Base-by-base conservation (phyloP, 768 basidiomycete species). In the Hypsizygus marmoreus region DNA sequence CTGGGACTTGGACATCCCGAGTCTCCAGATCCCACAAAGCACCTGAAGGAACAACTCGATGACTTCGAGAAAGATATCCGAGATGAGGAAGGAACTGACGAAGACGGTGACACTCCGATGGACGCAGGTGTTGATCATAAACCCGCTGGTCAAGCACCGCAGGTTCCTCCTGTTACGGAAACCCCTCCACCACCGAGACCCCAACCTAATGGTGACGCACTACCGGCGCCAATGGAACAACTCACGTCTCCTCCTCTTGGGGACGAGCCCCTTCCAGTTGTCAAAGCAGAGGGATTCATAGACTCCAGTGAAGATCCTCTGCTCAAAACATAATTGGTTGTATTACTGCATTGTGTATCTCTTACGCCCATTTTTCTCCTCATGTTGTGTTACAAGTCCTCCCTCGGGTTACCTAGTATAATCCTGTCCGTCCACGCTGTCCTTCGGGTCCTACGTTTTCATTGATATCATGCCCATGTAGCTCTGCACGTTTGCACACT, bases 261-360 rank as follows among this genome's bases (percentile, higher is more conserved):
- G 22, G 83, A 86, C 51, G 74, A 68, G 43, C 74, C 75, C 22
- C 70, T 75, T 49, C 70, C 79, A 4, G 77, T 74, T 9, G 68
- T 76, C n/a, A 71, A 75, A 58, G 75, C 68, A 23, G 86, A 88
- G 57, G 84, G 82, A n/a, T 69, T 86, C 28, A 66, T 82, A 63
- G 82, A 87, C 58, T 64, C 69, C 45, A 84, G 79, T 60, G 84
- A 87, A 67, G 78, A 79, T 61, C 81, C 82, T 7, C 45, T 72
- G 54, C 40, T 59, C 41, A 73, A 70, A 57, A 57, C 48, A 43
- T 63, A 54, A 49, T 38, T 28, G 49, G 40, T 47, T 43, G 39
- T 49, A 53, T 34, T 19, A 47, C 36, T 46, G 40, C 43, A 40
- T 32, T 50, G 36, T 58, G 46, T 49, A 54, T 49, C 35, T 53